Percentiles rank a stretch among this genome's conserved stretches.
Evolutionary conservation across 257 asterid genomes (phyloP).

Genomic region (Handroanthus guayacan): DNA sequence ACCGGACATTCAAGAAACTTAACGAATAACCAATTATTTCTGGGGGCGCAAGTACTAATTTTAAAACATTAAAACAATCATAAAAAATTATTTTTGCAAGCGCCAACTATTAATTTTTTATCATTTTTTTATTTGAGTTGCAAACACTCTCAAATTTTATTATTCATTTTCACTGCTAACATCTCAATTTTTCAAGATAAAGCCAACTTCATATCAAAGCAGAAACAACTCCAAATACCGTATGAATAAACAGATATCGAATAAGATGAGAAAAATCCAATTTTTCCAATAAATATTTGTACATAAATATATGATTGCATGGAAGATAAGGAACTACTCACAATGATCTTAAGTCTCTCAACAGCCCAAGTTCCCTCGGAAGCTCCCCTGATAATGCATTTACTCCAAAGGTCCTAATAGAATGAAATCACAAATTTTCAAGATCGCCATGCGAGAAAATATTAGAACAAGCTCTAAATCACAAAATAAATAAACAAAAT

Average conservation of each 20-base stretch:
- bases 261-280: constrained; percentile 1
- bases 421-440: constrained; percentile 17
- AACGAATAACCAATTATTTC: too few species aligned
- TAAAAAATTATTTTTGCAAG: too few species aligned
- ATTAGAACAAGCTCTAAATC: neutral
- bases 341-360: constrained; percentile 69
- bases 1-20: too few species aligned
- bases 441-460: neutral
- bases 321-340: constrained; percentile 36
- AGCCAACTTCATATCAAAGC: too few species aligned
- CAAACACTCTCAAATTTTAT: too few species aligned
- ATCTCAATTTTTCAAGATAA: too few species aligned
- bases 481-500: too few species aligned
- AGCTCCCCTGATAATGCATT: constrained; percentile 78
- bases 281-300: neutral
- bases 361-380: constrained; percentile 75
- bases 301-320: neutral
- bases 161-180: too few species aligned
- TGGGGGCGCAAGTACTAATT: too few species aligned
- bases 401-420: constrained; percentile 54
- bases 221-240: constrained; percentile 43
- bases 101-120: too few species aligned
- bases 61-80: too few species aligned
- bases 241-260: constrained; percentile 32
- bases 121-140: too few species aligned